These are phyloP conservation scores for Dryadomyces sulphureus DNA, from an alignment of 2,329 filamentous ascomycete species.

Conservation along the genomic window DNA sequence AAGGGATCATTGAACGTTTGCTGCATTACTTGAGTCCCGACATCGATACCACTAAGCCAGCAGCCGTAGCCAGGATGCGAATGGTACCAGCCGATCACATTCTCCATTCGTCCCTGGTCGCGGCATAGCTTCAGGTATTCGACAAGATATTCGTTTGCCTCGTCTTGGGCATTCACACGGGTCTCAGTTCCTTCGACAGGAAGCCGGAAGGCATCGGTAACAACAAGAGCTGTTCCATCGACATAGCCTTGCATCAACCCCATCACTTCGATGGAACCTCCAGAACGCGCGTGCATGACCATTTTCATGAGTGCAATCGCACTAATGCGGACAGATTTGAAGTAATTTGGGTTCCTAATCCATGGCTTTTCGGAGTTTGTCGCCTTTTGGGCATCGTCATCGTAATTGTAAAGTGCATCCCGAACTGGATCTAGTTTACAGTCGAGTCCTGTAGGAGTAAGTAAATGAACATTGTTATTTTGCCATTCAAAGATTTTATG, in stretches of 20 bases:
- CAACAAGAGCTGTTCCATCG: conserved; percentile 68
- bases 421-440: conserved; percentile 76
- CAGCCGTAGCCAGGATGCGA: conserved; percentile 95
- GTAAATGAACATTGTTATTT: too few relatives aligned
- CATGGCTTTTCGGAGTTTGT: conserved; percentile 56
- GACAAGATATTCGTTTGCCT: conserved; percentile 95
- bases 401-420: conserved; percentile 84
- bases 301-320: conserved; percentile 93
- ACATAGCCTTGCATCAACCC: conserved; percentile 96
- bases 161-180: conserved; percentile 85
- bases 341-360: conserved; percentile 67
- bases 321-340: conserved; percentile 86
- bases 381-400: conserved; percentile 50
- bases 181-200: conserved; percentile 99
- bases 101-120: conserved; percentile 67
- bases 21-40: conserved; percentile 72
- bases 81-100: conserved; percentile 96
- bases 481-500: too few relatives aligned
- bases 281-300: conserved; percentile 97
- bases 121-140: conserved; percentile 66
- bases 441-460: conserved; percentile 53
- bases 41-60: conserved; percentile 95
- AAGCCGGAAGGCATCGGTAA: conserved; percentile 85
- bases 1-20: conserved; percentile 83
- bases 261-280: conserved; percentile 89